A percentile compares a stretch with the other conserved stretches of the same genome.
Conservation (phyloP, 768 basidiomycete species). For the Guyanaporus albipodus region DNA sequence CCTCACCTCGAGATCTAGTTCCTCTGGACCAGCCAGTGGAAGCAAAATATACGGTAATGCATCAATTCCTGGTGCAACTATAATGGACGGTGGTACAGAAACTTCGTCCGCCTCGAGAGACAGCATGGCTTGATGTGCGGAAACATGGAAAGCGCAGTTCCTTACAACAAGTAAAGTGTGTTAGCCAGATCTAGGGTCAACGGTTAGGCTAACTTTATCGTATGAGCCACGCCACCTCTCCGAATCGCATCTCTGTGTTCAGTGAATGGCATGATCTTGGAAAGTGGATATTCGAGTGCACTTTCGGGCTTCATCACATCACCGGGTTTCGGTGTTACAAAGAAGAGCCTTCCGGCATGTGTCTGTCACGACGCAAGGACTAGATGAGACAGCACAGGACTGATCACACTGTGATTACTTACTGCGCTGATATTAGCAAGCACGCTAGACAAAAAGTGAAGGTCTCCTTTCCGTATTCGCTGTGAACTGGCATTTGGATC, state of each 20-base stretch:
- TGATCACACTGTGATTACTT: conserved; percentile 24
- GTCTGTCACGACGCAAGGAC: conserved; percentile 42
- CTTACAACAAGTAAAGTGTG: conserved; percentile 35
- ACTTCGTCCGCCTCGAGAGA: conserved; percentile 56
- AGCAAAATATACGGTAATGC: conserved; percentile 81
- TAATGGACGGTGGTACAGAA: conserved; percentile 54
- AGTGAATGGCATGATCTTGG: conserved; percentile 81
- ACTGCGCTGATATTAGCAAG: conserved; percentile 90
- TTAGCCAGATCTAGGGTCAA: conserved; percentile 9
- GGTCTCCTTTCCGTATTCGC: conserved; percentile 63
- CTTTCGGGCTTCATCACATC: conserved; percentile 43
- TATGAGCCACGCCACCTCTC: conserved; percentile 80
- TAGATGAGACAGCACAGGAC: conserved; percentile 2
- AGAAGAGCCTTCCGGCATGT: conserved; percentile 72
- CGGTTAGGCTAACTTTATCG: conserved; percentile 64
- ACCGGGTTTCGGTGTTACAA: conserved; percentile 62
- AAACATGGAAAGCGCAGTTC: conserved; percentile 71
- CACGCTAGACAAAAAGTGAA: conserved; percentile 91
- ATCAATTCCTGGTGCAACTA: conserved; percentile 71
- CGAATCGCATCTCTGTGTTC: conserved; percentile 87
- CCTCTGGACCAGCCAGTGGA: conserved; percentile 92
- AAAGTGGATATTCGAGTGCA: conserved; percentile 71
- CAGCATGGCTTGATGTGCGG: conserved; percentile 69
- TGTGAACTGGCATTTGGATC: conserved; percentile 47
- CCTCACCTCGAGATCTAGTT: conserved; percentile 83